Evolutionary conservation across 2,329 filamentous ascomycete species (phyloP), one percentile per base, ranked within the genome.

Genomic region (Leptosphaerulina australis): DNA sequence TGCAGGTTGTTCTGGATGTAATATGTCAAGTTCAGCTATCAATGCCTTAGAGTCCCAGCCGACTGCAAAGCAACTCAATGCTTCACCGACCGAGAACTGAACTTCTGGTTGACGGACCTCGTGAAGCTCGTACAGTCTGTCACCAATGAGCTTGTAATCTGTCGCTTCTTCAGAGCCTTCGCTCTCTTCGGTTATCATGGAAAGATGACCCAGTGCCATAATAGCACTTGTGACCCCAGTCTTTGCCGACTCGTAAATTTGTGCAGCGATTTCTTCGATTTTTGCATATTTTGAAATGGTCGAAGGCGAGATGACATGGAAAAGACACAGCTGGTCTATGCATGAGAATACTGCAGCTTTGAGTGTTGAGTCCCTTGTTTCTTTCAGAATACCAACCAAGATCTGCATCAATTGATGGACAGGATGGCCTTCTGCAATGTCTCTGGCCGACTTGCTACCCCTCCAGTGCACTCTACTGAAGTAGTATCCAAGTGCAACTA

Each of bases 61-160:
- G 28, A 82, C 84, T 28, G 90, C 82, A 5, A 88, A 83, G 36
- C 88, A 88, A 36, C 88, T 88, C 44, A 97, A 81, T 10, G 94
- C 91, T 69, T 96, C 92, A 11, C 94, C 94, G 21, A 96, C 85
- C 0, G 91, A 84, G 68, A 99, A 97, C 55, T 97, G 93, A 1
- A 92, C 82, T 69, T 97, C 93, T 0, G 89, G 84, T 60, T 91
- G 88, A 60, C 90, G 90, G 33, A 94, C 84, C 67, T 96, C 91
- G 62, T 95, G 88, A 3, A 97, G 78, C 8, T 81, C 81, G 67
- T 92, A 89, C 0, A 97, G 76, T 21, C 83, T 84, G 9, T 84
- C 79, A 10, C 91, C 74, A 5, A 96, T 82, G 8, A 79, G 74
- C 2, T 74, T 74, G 1, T 88, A 70, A 31, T 68, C 61, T 7